phyloP scores from a whole-genome alignment of 306 rosid species.

The Vigna trinervia region DNA sequence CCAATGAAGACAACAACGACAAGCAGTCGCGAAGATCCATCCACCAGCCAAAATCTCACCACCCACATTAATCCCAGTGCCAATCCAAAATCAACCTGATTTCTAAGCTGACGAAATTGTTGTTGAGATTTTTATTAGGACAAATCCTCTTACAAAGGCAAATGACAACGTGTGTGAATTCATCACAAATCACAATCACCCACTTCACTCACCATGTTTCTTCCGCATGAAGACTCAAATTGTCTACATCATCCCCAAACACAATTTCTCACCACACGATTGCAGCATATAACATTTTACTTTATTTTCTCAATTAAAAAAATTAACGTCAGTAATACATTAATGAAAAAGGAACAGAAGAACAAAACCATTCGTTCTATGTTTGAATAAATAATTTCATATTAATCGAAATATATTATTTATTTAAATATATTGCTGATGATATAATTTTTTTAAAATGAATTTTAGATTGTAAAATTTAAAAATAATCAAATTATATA shows the following conservation, averaged over 20 bases:
- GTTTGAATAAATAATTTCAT: no score
- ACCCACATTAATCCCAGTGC: slow-evolving; percentile 78
- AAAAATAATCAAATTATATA: no score
- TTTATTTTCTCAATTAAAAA: no score
- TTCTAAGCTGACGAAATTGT: slow-evolving; percentile 43
- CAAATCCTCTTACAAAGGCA: slow-evolving; percentile 50
- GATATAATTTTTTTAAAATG: no score
- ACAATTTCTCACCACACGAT: not conserved
- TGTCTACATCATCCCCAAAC: slow-evolving; percentile 9
- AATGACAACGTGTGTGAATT: slow-evolving; percentile 38
- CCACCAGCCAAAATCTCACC: slow-evolving; percentile 87
- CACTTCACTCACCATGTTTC: not conserved
- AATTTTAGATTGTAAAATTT: no score
- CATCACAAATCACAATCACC: slow-evolving; percentile 10
- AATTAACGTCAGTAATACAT: no score
- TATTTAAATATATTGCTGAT: no score
- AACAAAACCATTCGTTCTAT: no score
- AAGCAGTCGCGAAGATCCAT: slow-evolving; percentile 77
- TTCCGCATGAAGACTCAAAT: slow-evolving; percentile 9
- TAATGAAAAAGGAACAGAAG: no score
- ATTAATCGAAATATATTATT: no score
- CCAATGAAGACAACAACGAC: slow-evolving; percentile 76
- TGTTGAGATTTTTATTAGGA: slow-evolving; percentile 53
- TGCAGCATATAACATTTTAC: no score
- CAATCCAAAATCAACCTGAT: slow-evolving; percentile 75